Evolutionary conservation across 768 basidiomycete genomes (phyloP), one percentile per base, ranked within the genome.

Genomic region (Auricularia heimuer): DNA sequence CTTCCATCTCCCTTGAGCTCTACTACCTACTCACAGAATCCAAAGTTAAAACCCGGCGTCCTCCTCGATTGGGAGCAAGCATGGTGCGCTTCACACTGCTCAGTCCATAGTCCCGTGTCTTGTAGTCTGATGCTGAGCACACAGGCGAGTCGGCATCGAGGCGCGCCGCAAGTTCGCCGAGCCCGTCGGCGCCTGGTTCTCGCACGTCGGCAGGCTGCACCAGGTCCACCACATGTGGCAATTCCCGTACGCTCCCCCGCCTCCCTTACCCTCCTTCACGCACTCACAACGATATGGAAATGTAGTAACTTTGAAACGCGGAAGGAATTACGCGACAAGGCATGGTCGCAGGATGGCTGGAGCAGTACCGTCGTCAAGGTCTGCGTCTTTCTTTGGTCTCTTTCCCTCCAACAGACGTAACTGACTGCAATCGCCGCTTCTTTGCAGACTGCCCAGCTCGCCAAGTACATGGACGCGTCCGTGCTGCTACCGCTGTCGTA

Each of bases 281-380:
- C 64, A 64, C 37, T 4, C 58, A 45, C 6, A 62, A 58, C 62
- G 73, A 66, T n/a, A 16, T 29, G 7, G 54, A 51, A n/a, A 12
- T 47, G 62, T 67, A 90, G 90, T 64, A 84, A 84, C 70, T 80
- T 97, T 64, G 86, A 92, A 67, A 82, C 82, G 7, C 82, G 96
- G 66, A 96, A 94, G 75, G 86, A 90, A 68, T 85, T 80, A 54
- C 83, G 96, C 51, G 91, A 96, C 75, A 84, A 87, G 73, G 94
- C 94, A 29, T 99, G 96, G 96, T 84, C 91, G 71, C 81, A 93
- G 69, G 92, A 95, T 67, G 94, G 93, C 3, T 99, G 96, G 96
- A 89, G 90, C 54, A 91, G 92, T 75, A 96, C 94, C 0, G 94
- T 96, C 39, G 86, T 88, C 67, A 93, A 95, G 87, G 94, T 87